Base-by-base conservation (phyloP, 83 land plant species). In the Diphasiastrum complanatum region DNA sequence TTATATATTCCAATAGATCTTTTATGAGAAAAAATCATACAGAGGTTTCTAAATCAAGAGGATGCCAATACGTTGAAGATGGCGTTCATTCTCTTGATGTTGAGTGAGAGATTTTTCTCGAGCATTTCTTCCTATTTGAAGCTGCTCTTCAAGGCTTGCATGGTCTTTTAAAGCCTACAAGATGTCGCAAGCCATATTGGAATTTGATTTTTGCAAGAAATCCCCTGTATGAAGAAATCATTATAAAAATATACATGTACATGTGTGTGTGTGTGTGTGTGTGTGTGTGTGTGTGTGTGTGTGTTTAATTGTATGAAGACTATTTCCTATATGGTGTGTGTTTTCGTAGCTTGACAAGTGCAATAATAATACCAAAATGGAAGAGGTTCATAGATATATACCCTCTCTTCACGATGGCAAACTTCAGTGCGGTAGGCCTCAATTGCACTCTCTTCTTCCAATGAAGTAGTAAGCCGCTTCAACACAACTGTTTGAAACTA, bases 401-500 rank as follows among this genome's bases (percentile, higher is more conserved):
- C 59, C 35, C 34, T 25, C 11, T 55, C 59, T 30, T 55, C 59
- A 12, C 59, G 35, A 14, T 35, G 59, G 1, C 26, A 55, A 25
- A 55, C 59, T 25, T 55, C 35, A 30, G 26, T 35, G 0, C 26
- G 35, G 34, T 55, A 55, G 34, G 59, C 59, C 11, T 55, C n/a
- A 20, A 55, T 55, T 14, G 59, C 59, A 30, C 59, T 55, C 31
- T 55, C 59, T 55, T 55, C 59, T 27, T 55, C 59, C 11, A 55
- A 1, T 1, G 59, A 27, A 0, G 59, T 55, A 14, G 59, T 55
- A 6, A 55, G 19, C 11, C 59, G 59, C 31, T 55, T 55, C 11
- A 55, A 31, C 14, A 55, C 59, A 11, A 55, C 11, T 14, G 1
- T 27, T 19, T 35, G 20, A 30, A 55, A 55, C 59, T 55, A 27